Base-by-base conservation (phyloP, 2,329 filamentous ascomycete species). In the Fusarium devonianum region DNA sequence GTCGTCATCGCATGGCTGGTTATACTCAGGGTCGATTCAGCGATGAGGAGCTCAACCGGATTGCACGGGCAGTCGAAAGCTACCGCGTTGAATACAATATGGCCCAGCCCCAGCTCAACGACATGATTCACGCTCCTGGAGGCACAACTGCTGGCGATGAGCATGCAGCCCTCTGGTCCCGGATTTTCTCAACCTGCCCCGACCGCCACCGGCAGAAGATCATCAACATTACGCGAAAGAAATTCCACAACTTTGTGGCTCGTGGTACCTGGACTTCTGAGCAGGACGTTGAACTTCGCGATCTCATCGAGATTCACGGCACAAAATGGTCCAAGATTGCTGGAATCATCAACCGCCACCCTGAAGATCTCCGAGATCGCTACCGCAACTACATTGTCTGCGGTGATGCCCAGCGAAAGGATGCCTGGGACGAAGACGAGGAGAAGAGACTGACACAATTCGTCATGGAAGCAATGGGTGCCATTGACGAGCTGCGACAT, bases 361-460 rank as follows among this genome's bases (percentile, higher is more conserved):
- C 81, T 0, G 81, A 84, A 51, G 87, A 90, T 64, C 78, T 86
- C 41, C 81, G 87, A 39, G 87, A 90, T 66, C 83, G 88, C 4
- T 89, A 86, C 75, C 78, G 85, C 28, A 88, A 90, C 61, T 85
- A 87, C 61, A 71, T 88, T 16, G 72, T 85, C 34, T 85, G 82
- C 43, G 80, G 80, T 14, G 75, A 79, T 5, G 77, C 75, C 0
- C 73, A 75, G 46, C 76, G 76, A 22, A 79, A 75, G 30, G 79
- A 81, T 23, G 68, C 72, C 2, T 92, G 89, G 88, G 76, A 74
- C 2, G 70, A 79, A 13, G 74, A 78, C 0, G 88, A 92, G 61
- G 84, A 88, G 62, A 68, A 72, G 0, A 70, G 67, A 8, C 71
- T 90, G 18, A 73, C 75, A 2, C 66, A 73, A 2, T 76, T 78